Evolutionary conservation across 1,139 yeast genomes (phyloP), one percentile per base, ranked within the genome.

Genomic region (Yamadazyma membranifaciens): DNA sequence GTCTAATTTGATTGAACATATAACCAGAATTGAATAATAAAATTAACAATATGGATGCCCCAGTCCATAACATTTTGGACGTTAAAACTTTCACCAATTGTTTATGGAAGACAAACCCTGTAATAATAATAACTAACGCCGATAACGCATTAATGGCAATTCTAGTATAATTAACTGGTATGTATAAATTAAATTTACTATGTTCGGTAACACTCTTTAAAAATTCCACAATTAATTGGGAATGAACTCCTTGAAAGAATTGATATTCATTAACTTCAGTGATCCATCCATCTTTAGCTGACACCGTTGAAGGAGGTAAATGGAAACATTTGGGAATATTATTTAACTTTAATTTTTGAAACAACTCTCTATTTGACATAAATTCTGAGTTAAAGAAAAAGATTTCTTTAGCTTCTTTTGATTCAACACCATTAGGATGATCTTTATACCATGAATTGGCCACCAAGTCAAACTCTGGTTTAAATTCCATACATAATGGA

Each of bases 1-100:
- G 77, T 59, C 98, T 80, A 48, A 92, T 92, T 52, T 80, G 79
- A 60, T 88, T 89, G 75, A 81, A 92, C 98, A 92, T 92, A 64
- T 89, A 87, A 12, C 98, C 98, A 10, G 94, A 74, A 39, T 80
- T 82, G 69, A 91, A 87, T 53, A 89, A 66, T 47, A 91, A 69
- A 22, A 87, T 75, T 11, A 78, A 55, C 34, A 85, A 67, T 16
- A 87, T 67, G 3, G 87, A 72, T 12, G 74, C 42, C 4, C 79
- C 75, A 37, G 84, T 82, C 96, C 96, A 88, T 39, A 84, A 54
- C 25, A 55, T 31, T 35, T 59, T 61, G 16, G 73, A 65, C 7
- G 58, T 46, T 17, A 65, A 20, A 9, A 65, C 31, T 7, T 49
- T 36, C n/a, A 46, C 38, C 14, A 50, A 26, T 46, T 78, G 76